phyloP scores from a whole-genome alignment of 768 basidiomycete species.

The Hirschioporus abietinus region DNA sequence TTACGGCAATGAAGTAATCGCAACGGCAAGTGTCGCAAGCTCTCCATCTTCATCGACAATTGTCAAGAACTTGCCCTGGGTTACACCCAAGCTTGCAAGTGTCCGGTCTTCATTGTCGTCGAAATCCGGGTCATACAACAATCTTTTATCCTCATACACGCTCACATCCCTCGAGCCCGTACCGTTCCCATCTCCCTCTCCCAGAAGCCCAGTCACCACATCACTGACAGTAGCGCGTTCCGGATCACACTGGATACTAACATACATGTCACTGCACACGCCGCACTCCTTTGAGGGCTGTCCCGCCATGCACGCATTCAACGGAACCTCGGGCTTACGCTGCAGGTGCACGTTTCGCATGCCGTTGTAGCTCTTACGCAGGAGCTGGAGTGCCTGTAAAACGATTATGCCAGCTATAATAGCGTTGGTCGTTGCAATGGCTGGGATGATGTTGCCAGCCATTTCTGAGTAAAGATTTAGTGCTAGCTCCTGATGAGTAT shows the following conservation, averaged over 20 bases:
- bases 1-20: constrained; percentile 64
- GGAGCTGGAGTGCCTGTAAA: constrained; percentile 81
- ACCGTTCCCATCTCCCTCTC: constrained; percentile 27
- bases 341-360: constrained; percentile 76
- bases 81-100: constrained; percentile 74
- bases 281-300: constrained; percentile 76
- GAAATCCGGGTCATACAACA: constrained; percentile 91
- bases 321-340: constrained; percentile 72
- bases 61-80: constrained; percentile 79
- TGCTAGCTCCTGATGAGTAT: background rate
- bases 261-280: constrained; percentile 83
- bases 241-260: constrained; percentile 68
- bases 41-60: constrained; percentile 87
- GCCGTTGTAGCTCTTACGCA: constrained; percentile 55
- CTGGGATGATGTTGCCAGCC: constrained; percentile 99
- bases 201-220: constrained; percentile 63
- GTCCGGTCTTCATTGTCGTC: constrained; percentile 83
- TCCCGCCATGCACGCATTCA: constrained; percentile 62
- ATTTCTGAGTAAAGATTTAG: constrained; percentile 57
- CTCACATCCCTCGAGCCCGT: constrained; percentile 55
- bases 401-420: constrained; percentile 95
- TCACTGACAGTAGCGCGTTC: constrained; percentile 63
- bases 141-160: constrained; percentile 80
- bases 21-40: constrained; percentile 65
- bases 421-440: constrained; percentile 98